phyloP scores from a whole-genome alignment of 257 asterid species.

The Solanum pennellii region DNA sequence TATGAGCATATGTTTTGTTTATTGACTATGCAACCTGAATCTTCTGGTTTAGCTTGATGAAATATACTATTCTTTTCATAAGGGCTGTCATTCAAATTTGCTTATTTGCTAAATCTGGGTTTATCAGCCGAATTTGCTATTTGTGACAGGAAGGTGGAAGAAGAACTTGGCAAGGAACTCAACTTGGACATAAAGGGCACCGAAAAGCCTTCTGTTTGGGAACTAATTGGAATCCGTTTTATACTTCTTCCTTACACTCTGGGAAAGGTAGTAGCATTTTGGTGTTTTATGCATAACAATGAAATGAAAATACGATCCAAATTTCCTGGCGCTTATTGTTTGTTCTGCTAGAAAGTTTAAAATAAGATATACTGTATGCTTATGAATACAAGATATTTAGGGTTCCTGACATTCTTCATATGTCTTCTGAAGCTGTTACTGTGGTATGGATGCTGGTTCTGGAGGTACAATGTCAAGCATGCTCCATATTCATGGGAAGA shows the following conservation, averaged over 20 bases:
- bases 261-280: constrained; percentile 43
- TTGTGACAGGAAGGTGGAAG: constrained; percentile 54
- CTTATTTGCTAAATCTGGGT: neutral
- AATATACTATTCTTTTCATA: neutral
- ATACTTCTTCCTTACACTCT: constrained; percentile 80
- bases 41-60: neutral
- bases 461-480: constrained; percentile 72
- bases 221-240: constrained; percentile 62
- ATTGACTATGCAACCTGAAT: neutral
- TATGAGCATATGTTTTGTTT: constrained; percentile 17
- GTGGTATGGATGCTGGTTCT: constrained; percentile 75
- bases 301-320: neutral
- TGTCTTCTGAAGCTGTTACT: constrained; percentile 43
- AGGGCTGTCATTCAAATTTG: neutral
- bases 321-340: neutral
- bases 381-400: neutral
- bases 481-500: constrained; percentile 79
- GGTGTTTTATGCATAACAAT: neutral
- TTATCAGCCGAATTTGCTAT: neutral
- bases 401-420: neutral
- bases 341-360: neutral
- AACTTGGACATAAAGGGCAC: constrained; percentile 90
- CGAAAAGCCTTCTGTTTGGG: constrained; percentile 90
- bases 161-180: constrained; percentile 85
- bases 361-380: neutral